Evolutionary conservation across 75 land plant genomes (phyloP), one percentile per base, ranked within the genome.

Genomic region (Sequoiadendron giganteum): DNA sequence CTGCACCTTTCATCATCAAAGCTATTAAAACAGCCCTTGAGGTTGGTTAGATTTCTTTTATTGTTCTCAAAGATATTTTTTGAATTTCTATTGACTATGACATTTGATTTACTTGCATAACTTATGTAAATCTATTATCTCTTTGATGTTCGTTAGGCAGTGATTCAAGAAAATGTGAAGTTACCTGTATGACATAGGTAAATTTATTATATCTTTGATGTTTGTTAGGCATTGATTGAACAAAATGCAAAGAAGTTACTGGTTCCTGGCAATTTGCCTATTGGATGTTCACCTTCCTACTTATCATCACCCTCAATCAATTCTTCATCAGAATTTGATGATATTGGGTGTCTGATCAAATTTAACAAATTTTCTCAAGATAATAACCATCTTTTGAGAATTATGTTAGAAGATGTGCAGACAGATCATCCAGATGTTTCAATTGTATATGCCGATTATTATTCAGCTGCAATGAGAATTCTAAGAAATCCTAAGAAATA

Each of bases 1-100:
- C 70, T 9, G 90, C 90, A 0, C 89, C 90, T 40, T 25, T 5
- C 3, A 88, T 93, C 19, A 86, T 93, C 82, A 78, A 72, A 9
- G 70, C 61, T 2, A 93, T 91, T 43, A 25, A 38, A 36, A 65
- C 56, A 3, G 91, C 91, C 9, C 43, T 70, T 18, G 28, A 86
- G 79, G 87, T 42, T 36, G 72, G 61, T 70, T 58, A 15, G n/a
- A 14, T 28, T 68, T 5, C 5, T 68, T 3, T 5, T 8, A 5
- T 28, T 0, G n/a, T 5, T 14, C 7, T 25, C 28, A 28, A 3
- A 5, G 3, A 68, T 28, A 5, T 68, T 1, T 28, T 28, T 21
- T 68, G 30, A 68, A 28, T 68, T 65, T 25, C 5, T 19, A 25
- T 0, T 65, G 28, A 0, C 21, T 16, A 21, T 65, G 28, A 25